These are phyloP conservation scores for Phlegmacium glaucopus DNA, from an alignment of 768 basidiomycete species.

Conservation along the genomic window DNA sequence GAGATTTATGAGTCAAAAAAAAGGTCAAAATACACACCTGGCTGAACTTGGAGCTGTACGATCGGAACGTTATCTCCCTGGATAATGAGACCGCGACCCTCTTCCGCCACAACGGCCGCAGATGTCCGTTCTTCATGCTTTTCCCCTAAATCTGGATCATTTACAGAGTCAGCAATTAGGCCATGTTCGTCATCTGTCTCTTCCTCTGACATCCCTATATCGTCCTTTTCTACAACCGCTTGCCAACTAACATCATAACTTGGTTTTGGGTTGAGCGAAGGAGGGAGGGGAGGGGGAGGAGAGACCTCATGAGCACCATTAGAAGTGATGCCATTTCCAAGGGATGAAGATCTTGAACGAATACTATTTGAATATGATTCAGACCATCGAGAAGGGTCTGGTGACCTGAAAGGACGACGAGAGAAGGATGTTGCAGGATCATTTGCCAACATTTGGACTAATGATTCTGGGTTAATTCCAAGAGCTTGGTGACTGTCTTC, in stretches of 20 bases:
- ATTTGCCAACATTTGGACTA: constrained; percentile 56
- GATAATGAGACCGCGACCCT: constrained; percentile 82
- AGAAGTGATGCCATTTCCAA: constrained; percentile 42
- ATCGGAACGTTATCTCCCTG: constrained; percentile 63
- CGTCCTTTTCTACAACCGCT: constrained; percentile 68
- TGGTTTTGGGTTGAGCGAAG: constrained; percentile 57
- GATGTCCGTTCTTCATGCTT: constrained; percentile 70
- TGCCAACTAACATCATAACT: constrained; percentile 79
- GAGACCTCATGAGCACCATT: constrained; percentile 23
- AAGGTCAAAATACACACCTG: constrained; percentile 55
- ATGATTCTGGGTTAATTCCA: constrained; percentile 64
- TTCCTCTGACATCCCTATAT: constrained; percentile 54
- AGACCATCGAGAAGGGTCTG: constrained; percentile 74
- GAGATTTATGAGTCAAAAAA: constrained; percentile 9
- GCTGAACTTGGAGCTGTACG: constrained; percentile 58
- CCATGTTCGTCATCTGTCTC: constrained; percentile 48
- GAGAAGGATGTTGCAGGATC: constrained; percentile 45
- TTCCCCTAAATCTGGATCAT: constrained; percentile 46
- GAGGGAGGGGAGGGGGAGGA: constrained; percentile 22
- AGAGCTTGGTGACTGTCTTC: constrained; percentile 49
- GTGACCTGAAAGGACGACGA: constrained; percentile 44
- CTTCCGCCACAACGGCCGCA: constrained; percentile 76
- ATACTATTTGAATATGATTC: constrained; percentile 59
- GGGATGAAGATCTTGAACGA: constrained; percentile 70
- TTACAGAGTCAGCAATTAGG: constrained; percentile 23